Conservation (phyloP, 805 yeast genomes). For the Metschnikowia orientalis region DNA sequence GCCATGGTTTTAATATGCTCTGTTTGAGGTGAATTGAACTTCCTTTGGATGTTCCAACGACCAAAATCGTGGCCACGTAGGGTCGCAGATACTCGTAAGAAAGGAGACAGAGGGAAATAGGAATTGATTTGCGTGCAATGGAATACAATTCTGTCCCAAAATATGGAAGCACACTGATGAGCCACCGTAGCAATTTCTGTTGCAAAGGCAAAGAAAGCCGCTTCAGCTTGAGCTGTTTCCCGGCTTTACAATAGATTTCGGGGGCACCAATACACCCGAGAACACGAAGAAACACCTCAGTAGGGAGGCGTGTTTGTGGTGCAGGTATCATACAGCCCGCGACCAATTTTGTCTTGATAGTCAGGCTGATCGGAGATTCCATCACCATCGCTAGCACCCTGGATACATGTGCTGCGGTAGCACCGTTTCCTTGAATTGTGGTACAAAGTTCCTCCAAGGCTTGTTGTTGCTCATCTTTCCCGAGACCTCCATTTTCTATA, state of each 20-base stretch:
- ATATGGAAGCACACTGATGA: conserved; percentile 11
- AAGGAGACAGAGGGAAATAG: conserved; percentile 15
- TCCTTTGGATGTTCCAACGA: conserved; percentile 8
- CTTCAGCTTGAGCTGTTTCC: conserved; percentile 18
- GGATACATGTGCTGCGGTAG: conserved; percentile 6
- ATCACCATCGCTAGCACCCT: conserved; percentile 9
- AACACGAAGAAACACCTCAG: conserved; percentile 7
- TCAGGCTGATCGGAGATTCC: conserved; percentile 6
- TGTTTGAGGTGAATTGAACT: conserved; percentile 3
- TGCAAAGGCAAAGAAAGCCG: conserved; percentile 14
- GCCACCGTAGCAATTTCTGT: conserved; percentile 15
- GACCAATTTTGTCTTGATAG: conserved; percentile 6
- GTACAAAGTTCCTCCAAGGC: no score
- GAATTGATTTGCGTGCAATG: conserved; percentile 9
- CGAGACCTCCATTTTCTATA: no score
- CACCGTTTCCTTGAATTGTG: no score
- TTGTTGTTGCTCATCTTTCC: no score
- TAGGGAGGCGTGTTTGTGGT: conserved; percentile 5
- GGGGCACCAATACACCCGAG: conserved; percentile 16
- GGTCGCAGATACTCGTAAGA: conserved; percentile 17
- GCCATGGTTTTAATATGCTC: conserved; percentile 13
- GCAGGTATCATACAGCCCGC: conserved; percentile 10
- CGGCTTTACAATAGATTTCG: conserved; percentile 16
- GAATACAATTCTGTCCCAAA: conserved; percentile 8
- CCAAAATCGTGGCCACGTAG: conserved; percentile 11